Conservation (phyloP, 768 basidiomycete species). For the Boletus insuetus region DNA sequence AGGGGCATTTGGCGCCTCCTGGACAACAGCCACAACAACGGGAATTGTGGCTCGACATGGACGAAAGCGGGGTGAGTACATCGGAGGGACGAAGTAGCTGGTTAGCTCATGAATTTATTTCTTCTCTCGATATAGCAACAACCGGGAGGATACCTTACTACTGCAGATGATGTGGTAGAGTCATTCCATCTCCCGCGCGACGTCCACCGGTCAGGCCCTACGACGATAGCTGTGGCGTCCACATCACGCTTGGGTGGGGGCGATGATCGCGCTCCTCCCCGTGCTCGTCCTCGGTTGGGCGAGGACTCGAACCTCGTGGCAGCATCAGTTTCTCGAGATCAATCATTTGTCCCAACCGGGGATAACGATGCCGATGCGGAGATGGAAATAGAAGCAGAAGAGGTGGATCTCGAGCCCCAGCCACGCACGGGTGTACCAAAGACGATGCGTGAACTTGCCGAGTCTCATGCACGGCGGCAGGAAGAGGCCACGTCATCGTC, state of each 20-base stretch:
- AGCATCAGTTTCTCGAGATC: conserved; percentile 7
- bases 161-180: conserved; percentile 70
- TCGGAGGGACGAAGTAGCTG: background rate
- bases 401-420: conserved; percentile 12
- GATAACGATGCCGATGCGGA: conserved; percentile 1
- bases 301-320: background rate
- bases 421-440: conserved; percentile 38
- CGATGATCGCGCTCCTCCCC: background rate
- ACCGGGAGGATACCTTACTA: conserved; percentile 62
- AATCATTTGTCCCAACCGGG: conserved; percentile 5
- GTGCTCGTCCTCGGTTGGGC: background rate
- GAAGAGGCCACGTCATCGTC: conserved; percentile 1
- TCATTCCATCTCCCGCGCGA: conserved; percentile 68
- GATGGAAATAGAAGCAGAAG: conserved; percentile 17
- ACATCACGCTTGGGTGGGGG: background rate
- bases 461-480: conserved; percentile 22
- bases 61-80: conserved; percentile 22
- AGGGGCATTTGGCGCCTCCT: background rate
- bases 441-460: conserved; percentile 66
- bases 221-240: conserved; percentile 9
- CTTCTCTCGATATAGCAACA: conserved; percentile 10
- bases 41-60: conserved; percentile 20
- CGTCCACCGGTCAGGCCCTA: conserved; percentile 22
- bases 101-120: conserved; percentile 17
- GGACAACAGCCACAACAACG: conserved; percentile 7